Percentiles rank a stretch among this genome's conserved stretches.
Evolutionary conservation across 179 eudicot species (phyloP).

Genomic region (Silene vulgaris): DNA sequence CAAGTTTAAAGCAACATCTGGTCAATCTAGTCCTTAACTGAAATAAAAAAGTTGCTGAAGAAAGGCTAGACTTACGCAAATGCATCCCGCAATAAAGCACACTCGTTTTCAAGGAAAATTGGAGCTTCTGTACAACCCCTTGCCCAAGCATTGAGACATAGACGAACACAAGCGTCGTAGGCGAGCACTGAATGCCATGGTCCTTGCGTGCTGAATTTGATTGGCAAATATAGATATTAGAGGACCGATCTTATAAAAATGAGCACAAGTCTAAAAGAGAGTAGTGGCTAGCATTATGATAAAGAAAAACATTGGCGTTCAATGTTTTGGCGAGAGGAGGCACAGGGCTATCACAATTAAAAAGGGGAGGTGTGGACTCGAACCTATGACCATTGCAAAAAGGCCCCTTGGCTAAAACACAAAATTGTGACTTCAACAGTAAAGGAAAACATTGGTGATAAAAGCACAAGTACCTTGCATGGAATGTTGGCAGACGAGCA

Average conservation of each 20-base stretch:
- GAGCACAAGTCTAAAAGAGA: not conserved
- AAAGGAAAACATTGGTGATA: not conserved
- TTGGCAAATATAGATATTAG: conserved; percentile 15
- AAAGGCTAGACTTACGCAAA: conserved; percentile 56
- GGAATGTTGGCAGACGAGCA: conserved; percentile 76
- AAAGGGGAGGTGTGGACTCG: not conserved
- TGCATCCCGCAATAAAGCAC: conserved; percentile 67
- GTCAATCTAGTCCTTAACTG: not conserved
- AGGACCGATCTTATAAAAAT: not conserved
- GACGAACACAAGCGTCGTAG: conserved; percentile 93
- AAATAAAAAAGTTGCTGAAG: not conserved
- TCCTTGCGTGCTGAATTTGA: conserved; percentile 70
- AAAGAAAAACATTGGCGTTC: not conserved
- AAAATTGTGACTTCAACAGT: not conserved
- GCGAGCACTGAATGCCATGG: conserved; percentile 87
- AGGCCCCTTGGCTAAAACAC: not conserved
- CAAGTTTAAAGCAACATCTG: not conserved
- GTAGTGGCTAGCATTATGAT: not conserved
- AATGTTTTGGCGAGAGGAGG: not conserved
- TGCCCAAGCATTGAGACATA: conserved; percentile 98
- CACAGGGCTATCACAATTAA: not conserved
- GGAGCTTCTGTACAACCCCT: conserved; percentile 95
- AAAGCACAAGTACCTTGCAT: conserved; percentile 58
- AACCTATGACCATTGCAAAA: not conserved
- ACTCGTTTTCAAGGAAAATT: conserved; percentile 76